These are phyloP conservation scores for Bretschneidera sinensis DNA, from an alignment of 345 rosid species.

Conservation along the genomic window DNA sequence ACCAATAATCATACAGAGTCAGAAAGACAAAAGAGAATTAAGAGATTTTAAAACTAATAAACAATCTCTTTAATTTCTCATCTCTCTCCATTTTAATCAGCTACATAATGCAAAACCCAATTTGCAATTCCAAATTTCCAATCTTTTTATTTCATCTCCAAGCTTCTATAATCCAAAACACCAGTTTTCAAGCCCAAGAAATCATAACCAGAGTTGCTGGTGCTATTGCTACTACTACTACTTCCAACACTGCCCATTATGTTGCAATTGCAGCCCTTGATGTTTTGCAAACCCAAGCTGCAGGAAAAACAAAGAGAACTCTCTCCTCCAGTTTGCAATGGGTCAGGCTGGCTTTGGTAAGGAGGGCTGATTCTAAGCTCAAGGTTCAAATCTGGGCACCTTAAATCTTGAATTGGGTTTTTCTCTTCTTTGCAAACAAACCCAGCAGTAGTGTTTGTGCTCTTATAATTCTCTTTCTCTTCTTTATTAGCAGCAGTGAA, in stretches of 20 bases:
- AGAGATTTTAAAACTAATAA: constrained; percentile 21
- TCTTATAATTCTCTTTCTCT: constrained; percentile 14
- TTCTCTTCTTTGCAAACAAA: constrained; percentile 27
- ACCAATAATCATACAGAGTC: constrained; percentile 16
- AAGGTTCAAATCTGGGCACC: constrained; percentile 73
- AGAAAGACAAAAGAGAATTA: constrained; percentile 1
- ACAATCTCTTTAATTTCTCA: constrained; percentile 19
- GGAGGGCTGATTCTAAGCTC: constrained; percentile 91
- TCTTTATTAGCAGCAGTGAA: constrained; percentile 24
- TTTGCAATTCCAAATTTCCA: too few relatives aligned
- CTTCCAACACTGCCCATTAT: constrained; percentile 13
- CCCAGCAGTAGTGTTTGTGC: constrained; percentile 2
- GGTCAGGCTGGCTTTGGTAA: constrained; percentile 27
- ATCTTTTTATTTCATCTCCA: constrained; percentile 59
- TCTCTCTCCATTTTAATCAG: constrained; percentile 9
- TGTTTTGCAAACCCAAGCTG: constrained; percentile 49
- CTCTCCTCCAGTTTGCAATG: constrained; percentile 20
- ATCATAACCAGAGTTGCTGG: constrained; percentile 43
- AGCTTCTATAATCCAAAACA: constrained; percentile 56
- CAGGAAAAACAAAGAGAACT: constrained; percentile 38
- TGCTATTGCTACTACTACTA: constrained; percentile 24
- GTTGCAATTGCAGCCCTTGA: constrained; percentile 51
- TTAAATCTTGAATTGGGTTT: constrained; percentile 30
- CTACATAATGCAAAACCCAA: constrained; percentile 11
- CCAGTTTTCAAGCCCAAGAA: constrained; percentile 73